Base-by-base conservation (phyloP, 2,329 filamentous ascomycete genomes). In the Neonectria hederae region DNA sequence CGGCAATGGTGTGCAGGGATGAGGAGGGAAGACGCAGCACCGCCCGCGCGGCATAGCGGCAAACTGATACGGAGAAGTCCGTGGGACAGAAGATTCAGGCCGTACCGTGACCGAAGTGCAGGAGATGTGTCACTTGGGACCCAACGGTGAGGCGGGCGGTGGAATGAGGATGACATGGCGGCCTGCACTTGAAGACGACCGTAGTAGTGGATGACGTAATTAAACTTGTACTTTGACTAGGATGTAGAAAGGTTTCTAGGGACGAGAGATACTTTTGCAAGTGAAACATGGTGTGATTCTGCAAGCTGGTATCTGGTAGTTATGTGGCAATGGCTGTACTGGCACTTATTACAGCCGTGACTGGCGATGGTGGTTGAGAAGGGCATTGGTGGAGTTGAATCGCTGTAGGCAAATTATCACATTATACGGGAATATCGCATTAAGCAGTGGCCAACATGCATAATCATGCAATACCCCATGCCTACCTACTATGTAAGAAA, bases 1-100 rank as follows among this genome's bases (percentile, higher is more conserved):
- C 14, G 55, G 61, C 30, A 51, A 43, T 28, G 13, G 43, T n/a
- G 8, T 17, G 8, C 32, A 61, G 56, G 46, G 62, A 40, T 46
- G 19, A 19, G 51, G 8, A 21, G 22, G 40, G 28, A 40, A 30
- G 49, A 45, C 24, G 42, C 24, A 21, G 22, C 48, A 24, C 21
- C 24, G 46, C 21, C 38, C 21, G 24, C 35, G 22, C 42, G 54
- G 28, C 38, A 19, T n/a, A 17, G n/a, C n/a, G 32, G 4, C 13
- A 22, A 4, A 8, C 11, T 21, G n/a, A 17, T 11, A 42, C 17
- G 45, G 8, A 24, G 38, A 22, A 45, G 35, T 28, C 42, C 38
- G n/a, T 4, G 8, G 26, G 28, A n/a, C 14, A 13, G 26, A 28
- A 54, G 38, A 30, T 17, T 13, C 14, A n/a, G 9, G 17, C 42